Percentiles rank a stretch among this genome's conserved stretches.
Conservation (phyloP, 2,329 filamentous ascomycete species). For the Hypocrella siamensis region DNA sequence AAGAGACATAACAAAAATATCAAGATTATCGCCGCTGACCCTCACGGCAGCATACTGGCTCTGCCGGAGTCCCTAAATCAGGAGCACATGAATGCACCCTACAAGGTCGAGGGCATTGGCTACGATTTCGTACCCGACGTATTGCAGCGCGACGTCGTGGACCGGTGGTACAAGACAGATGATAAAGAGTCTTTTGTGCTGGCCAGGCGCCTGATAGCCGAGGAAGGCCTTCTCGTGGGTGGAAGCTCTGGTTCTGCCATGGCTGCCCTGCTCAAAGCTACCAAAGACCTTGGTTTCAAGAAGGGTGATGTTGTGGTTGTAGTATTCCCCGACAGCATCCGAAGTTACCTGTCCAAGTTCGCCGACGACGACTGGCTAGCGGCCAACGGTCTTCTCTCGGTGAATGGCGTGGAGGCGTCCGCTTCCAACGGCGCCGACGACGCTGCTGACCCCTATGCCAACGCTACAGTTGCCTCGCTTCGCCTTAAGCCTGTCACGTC, state of each 20-base stretch:
- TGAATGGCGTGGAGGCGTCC: conserved; percentile 32
- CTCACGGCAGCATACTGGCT: conserved; percentile 80
- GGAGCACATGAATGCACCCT: conserved; percentile 64
- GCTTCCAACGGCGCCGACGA: conserved; percentile 20
- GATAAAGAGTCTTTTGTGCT: conserved; percentile 83
- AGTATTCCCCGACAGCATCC: conserved; percentile 85
- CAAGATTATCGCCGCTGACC: conserved; percentile 86
- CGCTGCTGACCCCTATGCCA: conserved; percentile 52
- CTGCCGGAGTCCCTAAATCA: conserved; percentile 67
- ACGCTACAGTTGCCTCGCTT: conserved; percentile 66
- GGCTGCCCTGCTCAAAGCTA: conserved; percentile 61
- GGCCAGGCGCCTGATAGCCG: conserved; percentile 77
- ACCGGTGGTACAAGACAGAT: conserved; percentile 97
- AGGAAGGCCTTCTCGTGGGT: conserved; percentile 86
- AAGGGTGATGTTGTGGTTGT: conserved; percentile 84
- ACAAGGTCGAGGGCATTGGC: conserved; percentile 97
- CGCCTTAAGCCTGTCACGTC: conserved; percentile 90
- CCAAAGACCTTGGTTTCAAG: conserved; percentile 59
- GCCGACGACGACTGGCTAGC: conserved; percentile 98
- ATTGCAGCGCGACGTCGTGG: conserved; percentile 61
- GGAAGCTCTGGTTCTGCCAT: conserved; percentile 90
- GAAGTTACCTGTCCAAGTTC: conserved; percentile 96
- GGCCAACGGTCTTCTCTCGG: conserved; percentile 80
- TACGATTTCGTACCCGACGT: conserved; percentile 98
- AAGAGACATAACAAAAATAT: conserved; percentile 74